Conservation (phyloP, 2,329 filamentous ascomycete genomes). For the Fusarium burgessii region DNA sequence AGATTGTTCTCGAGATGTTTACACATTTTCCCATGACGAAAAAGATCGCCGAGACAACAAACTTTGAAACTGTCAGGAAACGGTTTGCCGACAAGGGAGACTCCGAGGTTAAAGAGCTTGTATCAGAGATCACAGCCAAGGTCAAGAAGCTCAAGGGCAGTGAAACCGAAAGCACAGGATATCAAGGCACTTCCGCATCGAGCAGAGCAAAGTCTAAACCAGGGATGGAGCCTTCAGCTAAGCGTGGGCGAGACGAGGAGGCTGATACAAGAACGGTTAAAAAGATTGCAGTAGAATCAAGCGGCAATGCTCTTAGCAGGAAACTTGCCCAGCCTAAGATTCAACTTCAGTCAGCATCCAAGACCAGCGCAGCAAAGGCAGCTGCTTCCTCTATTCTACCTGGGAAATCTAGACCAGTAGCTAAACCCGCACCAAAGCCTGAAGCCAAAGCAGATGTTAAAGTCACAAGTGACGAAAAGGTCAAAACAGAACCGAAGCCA, state of each 20-base stretch:
- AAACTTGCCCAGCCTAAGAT: conserved; percentile 55
- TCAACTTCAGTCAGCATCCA: conserved; percentile 49
- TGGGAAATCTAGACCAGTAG: conserved; percentile 60
- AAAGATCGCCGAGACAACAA: conserved; percentile 71
- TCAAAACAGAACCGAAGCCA: conserved; percentile 47
- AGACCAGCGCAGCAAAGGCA: conserved; percentile 49
- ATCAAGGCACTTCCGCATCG: conserved; percentile 55
- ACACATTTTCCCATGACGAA: conserved; percentile 71
- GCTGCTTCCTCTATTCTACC: conserved; percentile 56
- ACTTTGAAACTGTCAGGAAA: conserved; percentile 73
- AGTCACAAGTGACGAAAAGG: conserved; percentile 49
- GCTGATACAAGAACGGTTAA: conserved; percentile 55
- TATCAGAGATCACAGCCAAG: conserved; percentile 67
- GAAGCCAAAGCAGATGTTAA: conserved; percentile 47
- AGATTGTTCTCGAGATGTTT: conserved; percentile 70
- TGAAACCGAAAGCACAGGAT: conserved; percentile 54
- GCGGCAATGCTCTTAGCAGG: conserved; percentile 54
- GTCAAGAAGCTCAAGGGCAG: conserved; percentile 56
- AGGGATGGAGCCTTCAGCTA: conserved; percentile 47
- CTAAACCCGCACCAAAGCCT: conserved; percentile 57
- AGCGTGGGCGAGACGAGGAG: conserved; percentile 57
- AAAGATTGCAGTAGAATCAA: conserved; percentile 57
- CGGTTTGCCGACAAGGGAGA: conserved; percentile 74
- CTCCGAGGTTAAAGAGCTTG: conserved; percentile 70
- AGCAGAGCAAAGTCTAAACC: conserved; percentile 54